Percentiles rank a stretch among this genome's conserved stretches.
Evolutionary conservation across 352 stramenopile genomes (phyloP).

Genomic region (Pythium chondricola): DNA sequence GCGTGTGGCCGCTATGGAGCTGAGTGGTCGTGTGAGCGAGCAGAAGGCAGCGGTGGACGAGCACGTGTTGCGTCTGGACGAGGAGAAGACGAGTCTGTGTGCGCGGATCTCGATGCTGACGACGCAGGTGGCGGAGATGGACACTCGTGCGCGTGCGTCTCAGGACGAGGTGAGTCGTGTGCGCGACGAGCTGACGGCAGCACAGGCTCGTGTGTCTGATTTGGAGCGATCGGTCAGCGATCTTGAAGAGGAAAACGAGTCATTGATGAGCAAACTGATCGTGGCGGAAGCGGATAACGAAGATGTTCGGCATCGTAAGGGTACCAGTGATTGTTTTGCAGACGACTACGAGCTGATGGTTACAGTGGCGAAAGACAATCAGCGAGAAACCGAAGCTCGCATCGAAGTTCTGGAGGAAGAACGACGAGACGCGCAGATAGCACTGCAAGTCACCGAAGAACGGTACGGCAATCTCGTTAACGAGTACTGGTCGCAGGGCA

Average conservation of each 20-base stretch:
- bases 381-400: conserved; percentile 9
- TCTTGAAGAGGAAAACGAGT: neutral
- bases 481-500: conserved; percentile 15
- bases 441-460: conserved; percentile 4
- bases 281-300: neutral
- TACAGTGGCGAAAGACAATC: conserved; percentile 6
- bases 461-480: conserved; percentile 8
- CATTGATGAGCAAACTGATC: neutral
- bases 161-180: too few species aligned
- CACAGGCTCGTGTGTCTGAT: conserved; percentile 1
- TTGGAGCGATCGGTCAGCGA: neutral
- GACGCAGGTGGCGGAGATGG: too few species aligned
- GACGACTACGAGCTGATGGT: conserved; percentile 2
- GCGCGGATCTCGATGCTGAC: too few species aligned
- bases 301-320: neutral
- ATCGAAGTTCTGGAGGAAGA: conserved; percentile 16
- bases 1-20: too few species aligned
- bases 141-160: too few species aligned
- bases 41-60: neutral
- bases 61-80: too few species aligned
- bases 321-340: neutral
- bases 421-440: conserved; percentile 3
- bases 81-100: too few species aligned
- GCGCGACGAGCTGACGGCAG: too few species aligned
- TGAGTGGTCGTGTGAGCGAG: too few species aligned